These are phyloP conservation scores for Karstenula rhodostoma DNA, from an alignment of 2,329 filamentous ascomycete species.

Conservation along the genomic window DNA sequence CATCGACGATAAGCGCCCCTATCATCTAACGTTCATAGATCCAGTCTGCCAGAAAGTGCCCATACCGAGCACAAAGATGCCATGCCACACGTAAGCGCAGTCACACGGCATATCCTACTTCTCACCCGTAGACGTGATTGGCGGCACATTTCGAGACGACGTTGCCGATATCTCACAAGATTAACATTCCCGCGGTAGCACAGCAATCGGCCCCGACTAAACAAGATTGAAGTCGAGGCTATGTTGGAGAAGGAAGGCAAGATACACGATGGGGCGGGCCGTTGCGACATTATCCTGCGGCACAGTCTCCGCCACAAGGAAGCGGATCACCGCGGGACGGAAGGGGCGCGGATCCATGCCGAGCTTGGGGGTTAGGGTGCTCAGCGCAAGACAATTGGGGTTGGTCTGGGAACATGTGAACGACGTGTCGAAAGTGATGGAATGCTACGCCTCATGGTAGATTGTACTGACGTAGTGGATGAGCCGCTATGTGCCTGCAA, in stretches of 20 bases:
- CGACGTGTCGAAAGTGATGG: background rate
- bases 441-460: background rate
- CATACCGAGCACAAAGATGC: background rate
- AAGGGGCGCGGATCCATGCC: background rate
- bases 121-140: background rate
- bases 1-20: background rate
- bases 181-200: background rate
- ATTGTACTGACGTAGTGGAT: background rate
- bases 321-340: background rate
- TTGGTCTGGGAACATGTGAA: background rate
- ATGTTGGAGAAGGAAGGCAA: background rate
- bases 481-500: constrained; percentile 5
- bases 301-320: background rate
- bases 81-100: background rate
- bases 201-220: background rate
- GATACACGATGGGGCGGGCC: background rate
- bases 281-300: constrained; percentile 2
- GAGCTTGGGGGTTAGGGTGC: background rate
- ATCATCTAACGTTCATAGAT: background rate
- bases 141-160: background rate
- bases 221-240: background rate
- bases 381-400: background rate
- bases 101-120: background rate
- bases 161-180: background rate
- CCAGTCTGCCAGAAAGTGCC: background rate